Base-by-base conservation (phyloP, 2,329 filamentous ascomycete genomes). In the Ophiognomonia clavigignenti-juglandacearum region DNA sequence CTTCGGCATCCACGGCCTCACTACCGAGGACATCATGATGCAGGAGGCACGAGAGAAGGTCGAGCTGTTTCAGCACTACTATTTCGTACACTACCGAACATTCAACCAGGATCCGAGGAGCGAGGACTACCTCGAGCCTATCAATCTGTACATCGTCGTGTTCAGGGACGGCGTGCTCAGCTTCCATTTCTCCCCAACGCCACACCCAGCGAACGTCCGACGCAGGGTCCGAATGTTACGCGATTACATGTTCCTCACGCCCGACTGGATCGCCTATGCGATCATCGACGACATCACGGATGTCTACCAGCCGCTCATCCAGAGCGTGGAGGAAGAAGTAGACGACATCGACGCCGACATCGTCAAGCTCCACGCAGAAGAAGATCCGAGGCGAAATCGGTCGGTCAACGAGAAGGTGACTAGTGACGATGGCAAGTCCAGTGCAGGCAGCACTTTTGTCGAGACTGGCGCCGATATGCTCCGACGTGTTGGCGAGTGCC, bases 221-320 rank as follows among this genome's bases (percentile, higher is more conserved):
- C 82, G 93, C 38, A 83, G 93, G 27, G 92, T 98, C 60, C 86
- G 93, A 10, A 93, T 98, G 64, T 71, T 98, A 39, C 88, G 88
- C 54, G 93, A 98, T 65, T 98, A 95, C 64, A 78, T 97, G 58
- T 88, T 95, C 36, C 74, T 97, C 11, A 92, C 87, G 39, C 88
- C 92, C 0, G 93, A 98, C 64, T 98, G 93, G 93, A 96, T 98
- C 57, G 95, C 89, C 7, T 98, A 98, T 61, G 93, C 91, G 39
- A 86, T 96, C 55, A 96, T 97, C 54, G 93, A 98, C 67, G 93
- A 98, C 63, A 96, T 98, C 57, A 98, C 93, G 6, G 93, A 98
- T 64, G 91, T 90, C 3, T 98, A 96, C 61, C 87, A 86, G 6
- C 93, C 93, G 0, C 72, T 97, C 39, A 96, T 98, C 47, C 86